Evolutionary conservation across 441 rosid species (phyloP).

Genomic region (Arabidopsis lyrata): DNA sequence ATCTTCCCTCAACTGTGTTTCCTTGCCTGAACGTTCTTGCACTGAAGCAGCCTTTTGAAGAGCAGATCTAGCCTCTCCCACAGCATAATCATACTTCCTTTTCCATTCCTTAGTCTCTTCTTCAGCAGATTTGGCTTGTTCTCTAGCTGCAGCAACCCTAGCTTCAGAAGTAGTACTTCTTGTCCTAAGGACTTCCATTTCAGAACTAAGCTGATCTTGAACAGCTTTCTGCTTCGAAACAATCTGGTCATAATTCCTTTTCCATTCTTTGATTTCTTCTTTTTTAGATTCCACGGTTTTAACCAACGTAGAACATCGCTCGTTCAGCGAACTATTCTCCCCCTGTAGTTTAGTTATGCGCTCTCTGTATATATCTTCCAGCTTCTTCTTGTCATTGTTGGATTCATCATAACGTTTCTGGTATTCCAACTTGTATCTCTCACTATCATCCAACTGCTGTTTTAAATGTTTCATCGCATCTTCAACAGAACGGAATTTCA

Average conservation of each 20-base stretch:
- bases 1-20: slow-evolving; percentile 89
- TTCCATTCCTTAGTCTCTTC: slow-evolving; percentile 97
- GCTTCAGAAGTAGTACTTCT: slow-evolving; percentile 95
- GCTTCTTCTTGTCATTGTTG: slow-evolving; percentile 86
- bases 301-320: slow-evolving; percentile 77
- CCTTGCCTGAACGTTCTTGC: slow-evolving; percentile 86
- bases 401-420: slow-evolving; percentile 96
- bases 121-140: slow-evolving; percentile 85
- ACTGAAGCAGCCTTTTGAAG: slow-evolving; percentile 91
- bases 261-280: slow-evolving; percentile 81
- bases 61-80: slow-evolving; percentile 91
- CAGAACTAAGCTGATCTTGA: slow-evolving; percentile 79
- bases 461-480: slow-evolving; percentile 82
- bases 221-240: slow-evolving; percentile 80
- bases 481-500: slow-evolving; percentile 89
- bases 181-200: slow-evolving; percentile 79
- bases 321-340: slow-evolving; percentile 76
- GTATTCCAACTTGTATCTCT: slow-evolving; percentile 82
- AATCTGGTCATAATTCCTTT: slow-evolving; percentile 75
- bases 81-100: slow-evolving; percentile 89
- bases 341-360: slow-evolving; percentile 87
- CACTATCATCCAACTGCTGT: slow-evolving; percentile 93
- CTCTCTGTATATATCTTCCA: slow-evolving; percentile 80
- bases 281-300: slow-evolving; percentile 79
- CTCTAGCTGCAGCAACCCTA: slow-evolving; percentile 94